A percentile compares a stretch with the other conserved stretches of the same genome.
These are phyloP conservation scores for Ilex paraguariensis DNA, from an alignment of 305 asterid species.

Conservation along the genomic window DNA sequence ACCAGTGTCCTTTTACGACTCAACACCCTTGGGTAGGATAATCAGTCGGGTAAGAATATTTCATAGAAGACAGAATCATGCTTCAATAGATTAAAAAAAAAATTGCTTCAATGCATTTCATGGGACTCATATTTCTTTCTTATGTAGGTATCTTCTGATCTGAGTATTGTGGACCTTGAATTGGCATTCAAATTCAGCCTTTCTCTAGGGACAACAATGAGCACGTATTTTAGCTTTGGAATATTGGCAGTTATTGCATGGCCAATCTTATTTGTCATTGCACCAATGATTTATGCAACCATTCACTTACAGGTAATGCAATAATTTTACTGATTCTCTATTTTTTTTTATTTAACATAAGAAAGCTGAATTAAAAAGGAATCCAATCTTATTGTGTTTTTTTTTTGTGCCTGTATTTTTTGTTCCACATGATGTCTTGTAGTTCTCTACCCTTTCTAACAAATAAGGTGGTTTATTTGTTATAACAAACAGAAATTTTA, in stretches of 20 bases:
- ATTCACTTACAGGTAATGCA: constrained; percentile 22
- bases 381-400: background rate
- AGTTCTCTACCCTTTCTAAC: no score
- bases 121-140: background rate
- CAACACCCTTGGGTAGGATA: constrained; percentile 24
- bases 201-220: constrained; percentile 16
- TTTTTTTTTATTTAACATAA: background rate
- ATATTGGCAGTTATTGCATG: constrained; percentile 24
- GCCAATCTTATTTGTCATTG: constrained; percentile 24
- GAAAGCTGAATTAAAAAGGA: no score
- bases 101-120: no score
- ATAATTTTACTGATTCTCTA: background rate
- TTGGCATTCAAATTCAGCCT: constrained; percentile 20
- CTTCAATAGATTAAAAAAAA: no score
- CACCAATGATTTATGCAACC: constrained; percentile 22
- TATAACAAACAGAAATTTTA: constrained; percentile 21
- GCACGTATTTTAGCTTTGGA: constrained; percentile 24
- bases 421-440: no score
- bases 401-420: background rate
- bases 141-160: constrained; percentile 31
- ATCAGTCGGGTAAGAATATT: constrained; percentile 18
- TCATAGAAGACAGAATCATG: no score
- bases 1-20: constrained; percentile 22
- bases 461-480: no score
- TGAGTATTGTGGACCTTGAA: constrained; percentile 30